Base-by-base conservation (phyloP, 495 filamentous ascomycete species). In the Xylaria grammica region DNA sequence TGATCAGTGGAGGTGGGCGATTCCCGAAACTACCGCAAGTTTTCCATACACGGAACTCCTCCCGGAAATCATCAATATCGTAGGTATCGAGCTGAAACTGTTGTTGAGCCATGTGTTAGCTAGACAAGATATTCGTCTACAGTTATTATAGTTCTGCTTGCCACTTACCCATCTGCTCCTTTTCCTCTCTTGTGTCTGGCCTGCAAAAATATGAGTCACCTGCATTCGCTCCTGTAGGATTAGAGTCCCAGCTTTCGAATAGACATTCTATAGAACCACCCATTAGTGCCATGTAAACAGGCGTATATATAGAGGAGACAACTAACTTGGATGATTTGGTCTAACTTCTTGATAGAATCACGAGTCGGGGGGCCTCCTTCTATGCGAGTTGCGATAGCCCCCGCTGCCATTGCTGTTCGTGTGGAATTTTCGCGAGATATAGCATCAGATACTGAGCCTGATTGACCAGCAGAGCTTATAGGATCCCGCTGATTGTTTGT, bases 31-130 rank as follows among this genome's bases (percentile, higher is more conserved):
- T 85, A 77, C 94, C 92, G 62, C 87, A 91, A 32, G 77, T 83
- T 77, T 85, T 89, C 92, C 93, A 99, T 45, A 88, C 81, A 66
- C 84, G 82, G 34, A 97, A 82, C 63, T 93, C 90, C 61, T 96
- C 89, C 69, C 86, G 82, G 65, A 95, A 90, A 46, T 87, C 86
- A 70, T 96, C 92, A 58, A 92, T 94, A 59, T 99, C 95, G 66
- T 97, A 92, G 49, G 97, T 83, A 53, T 97, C 92, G 66, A 97
- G 86, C 73, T 96, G 95, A 77, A 97, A 99, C 95, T 98, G 61
- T 60, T 26, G 26, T 46, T 36, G n/a, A 51, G 2, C 45, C 20
- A 2, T 0, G 24, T 22, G 32, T 70, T 42, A 70, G 68, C 71
- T 30, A 74, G 62, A 69, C 32, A 7, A 13, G 26, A 40, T 62